Evolutionary conservation across 805 yeast genomes (phyloP).

Genomic region (Torulaspora franciscae): DNA sequence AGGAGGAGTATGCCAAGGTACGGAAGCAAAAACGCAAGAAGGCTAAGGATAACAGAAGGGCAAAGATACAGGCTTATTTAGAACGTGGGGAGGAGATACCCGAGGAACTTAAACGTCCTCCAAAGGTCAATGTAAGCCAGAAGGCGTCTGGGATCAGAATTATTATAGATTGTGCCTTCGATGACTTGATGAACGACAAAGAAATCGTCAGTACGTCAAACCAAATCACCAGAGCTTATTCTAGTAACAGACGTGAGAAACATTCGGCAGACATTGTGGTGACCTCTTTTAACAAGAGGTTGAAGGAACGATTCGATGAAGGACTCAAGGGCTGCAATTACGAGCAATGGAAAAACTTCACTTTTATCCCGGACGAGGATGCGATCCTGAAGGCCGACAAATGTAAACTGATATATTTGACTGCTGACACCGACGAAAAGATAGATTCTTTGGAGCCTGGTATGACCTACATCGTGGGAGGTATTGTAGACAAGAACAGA

Average conservation of each 20-base stretch:
- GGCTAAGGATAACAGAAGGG: constrained; percentile 40
- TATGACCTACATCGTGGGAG: constrained; percentile 83
- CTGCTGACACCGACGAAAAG: constrained; percentile 80
- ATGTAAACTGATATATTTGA: constrained; percentile 56
- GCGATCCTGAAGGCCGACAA: constrained; percentile 35
- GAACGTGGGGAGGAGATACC: constrained; percentile 41
- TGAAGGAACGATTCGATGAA: constrained; percentile 64
- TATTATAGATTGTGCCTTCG: constrained; percentile 86
- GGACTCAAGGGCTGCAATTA: constrained; percentile 51
- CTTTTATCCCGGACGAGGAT: constrained; percentile 42
- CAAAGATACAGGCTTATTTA: constrained; percentile 34
- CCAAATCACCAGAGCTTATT: constrained; percentile 78
- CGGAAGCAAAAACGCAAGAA: constrained; percentile 53
- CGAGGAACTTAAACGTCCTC: constrained; percentile 37
- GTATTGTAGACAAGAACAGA: constrained; percentile 93
- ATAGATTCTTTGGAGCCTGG: constrained; percentile 61
- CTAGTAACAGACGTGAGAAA: constrained; percentile 62
- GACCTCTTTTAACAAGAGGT: constrained; percentile 58
- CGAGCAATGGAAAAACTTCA: constrained; percentile 62
- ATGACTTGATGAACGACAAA: constrained; percentile 78
- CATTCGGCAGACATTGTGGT: constrained; percentile 56
- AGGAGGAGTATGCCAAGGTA: constrained; percentile 52
- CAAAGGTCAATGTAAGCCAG: constrained; percentile 42
- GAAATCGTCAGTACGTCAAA: constrained; percentile 64
- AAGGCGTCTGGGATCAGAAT: constrained; percentile 46